Percentiles rank a stretch among this genome's conserved stretches.
Evolutionary conservation across 805 yeast genomes (phyloP).

Genomic region (Wickerhamomyces pijperi): DNA sequence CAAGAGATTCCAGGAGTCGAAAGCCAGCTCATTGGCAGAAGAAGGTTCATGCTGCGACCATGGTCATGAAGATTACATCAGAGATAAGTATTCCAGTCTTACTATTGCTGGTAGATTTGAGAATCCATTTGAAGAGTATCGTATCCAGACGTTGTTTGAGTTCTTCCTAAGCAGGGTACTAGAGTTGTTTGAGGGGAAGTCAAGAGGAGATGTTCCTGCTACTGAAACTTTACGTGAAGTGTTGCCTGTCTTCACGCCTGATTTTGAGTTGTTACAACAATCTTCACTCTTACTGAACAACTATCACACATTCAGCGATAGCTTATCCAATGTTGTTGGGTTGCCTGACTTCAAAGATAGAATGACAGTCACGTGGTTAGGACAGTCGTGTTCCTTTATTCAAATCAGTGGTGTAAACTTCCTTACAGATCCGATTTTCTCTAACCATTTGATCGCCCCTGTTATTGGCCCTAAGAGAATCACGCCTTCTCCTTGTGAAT

Average conservation of each 20-base stretch:
- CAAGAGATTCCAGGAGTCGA: conserved; percentile 14
- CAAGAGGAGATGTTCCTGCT: conserved; percentile 50
- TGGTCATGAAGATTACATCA: conserved; percentile 10
- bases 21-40: conserved; percentile 1
- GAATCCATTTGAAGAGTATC: conserved; percentile 83
- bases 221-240: conserved; percentile 36
- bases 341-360: conserved; percentile 30
- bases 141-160: conserved; percentile 84
- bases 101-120: conserved; percentile 70
- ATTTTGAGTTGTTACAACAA: conserved; percentile 15
- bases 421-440: conserved; percentile 78
- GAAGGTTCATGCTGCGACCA: conserved; percentile 10
- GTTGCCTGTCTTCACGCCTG: conserved; percentile 52
- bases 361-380: conserved; percentile 78
- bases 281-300: conserved; percentile 7
- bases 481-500: conserved; percentile 60
- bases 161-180: conserved; percentile 62
- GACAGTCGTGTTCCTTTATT: conserved; percentile 77
- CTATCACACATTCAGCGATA: neutral
- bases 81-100: conserved; percentile 31
- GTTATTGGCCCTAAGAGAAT: conserved; percentile 76
- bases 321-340: neutral
- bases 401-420: conserved; percentile 65
- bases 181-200: conserved; percentile 53
- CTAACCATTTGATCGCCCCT: conserved; percentile 49